Evolutionary conservation across 192 early-diverging fungal species (phyloP).

Genomic region (Linnemannia zychae): DNA sequence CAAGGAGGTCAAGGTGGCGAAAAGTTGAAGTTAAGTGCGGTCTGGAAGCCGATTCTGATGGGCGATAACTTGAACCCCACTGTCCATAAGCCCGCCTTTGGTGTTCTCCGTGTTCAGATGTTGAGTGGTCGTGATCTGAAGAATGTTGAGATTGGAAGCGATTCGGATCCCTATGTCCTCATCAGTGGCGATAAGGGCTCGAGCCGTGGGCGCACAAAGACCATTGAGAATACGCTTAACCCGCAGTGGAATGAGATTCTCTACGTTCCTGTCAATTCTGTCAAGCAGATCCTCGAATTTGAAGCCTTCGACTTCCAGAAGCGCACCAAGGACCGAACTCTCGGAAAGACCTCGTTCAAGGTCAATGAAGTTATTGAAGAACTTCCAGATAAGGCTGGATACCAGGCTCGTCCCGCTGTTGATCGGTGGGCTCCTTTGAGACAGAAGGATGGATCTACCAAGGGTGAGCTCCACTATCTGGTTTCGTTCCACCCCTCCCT

Average conservation of each 20-base stretch:
- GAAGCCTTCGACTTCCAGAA: slow-evolving; percentile 93
- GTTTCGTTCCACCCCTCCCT: slow-evolving; percentile 67
- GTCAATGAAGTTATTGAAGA: slow-evolving; percentile 73
- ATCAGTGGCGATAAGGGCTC: slow-evolving; percentile 61
- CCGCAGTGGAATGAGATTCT: slow-evolving; percentile 94
- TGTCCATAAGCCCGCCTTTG: slow-evolving; percentile 73
- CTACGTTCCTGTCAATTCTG: slow-evolving; percentile 84
- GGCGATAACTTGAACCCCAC: slow-evolving; percentile 66
- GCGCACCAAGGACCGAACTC: slow-evolving; percentile 82
- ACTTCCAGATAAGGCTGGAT: slow-evolving; percentile 37
- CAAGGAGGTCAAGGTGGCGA: slow-evolving; percentile 53
- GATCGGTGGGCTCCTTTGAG: slow-evolving; percentile 64
- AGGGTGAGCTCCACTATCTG: slow-evolving; percentile 70
- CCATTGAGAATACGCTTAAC: slow-evolving; percentile 87
- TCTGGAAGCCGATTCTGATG: slow-evolving; percentile 89
- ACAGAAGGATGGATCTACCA: slow-evolving; percentile 69
- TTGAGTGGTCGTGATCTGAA: slow-evolving; percentile 79
- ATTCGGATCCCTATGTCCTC: slow-evolving; percentile 94
- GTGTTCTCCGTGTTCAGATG: slow-evolving; percentile 82
- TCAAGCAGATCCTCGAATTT: slow-evolving; percentile 78
- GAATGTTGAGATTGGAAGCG: slow-evolving; percentile 89
- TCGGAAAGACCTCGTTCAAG: slow-evolving; percentile 79
- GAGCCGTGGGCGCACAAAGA: slow-evolving; percentile 78
- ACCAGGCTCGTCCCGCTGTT: slow-evolving; percentile 22
- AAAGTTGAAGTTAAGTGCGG: slow-evolving; percentile 53